Evolutionary conservation across 352 stramenopile genomes (phyloP).

Genomic region (Peronospora destructor): DNA sequence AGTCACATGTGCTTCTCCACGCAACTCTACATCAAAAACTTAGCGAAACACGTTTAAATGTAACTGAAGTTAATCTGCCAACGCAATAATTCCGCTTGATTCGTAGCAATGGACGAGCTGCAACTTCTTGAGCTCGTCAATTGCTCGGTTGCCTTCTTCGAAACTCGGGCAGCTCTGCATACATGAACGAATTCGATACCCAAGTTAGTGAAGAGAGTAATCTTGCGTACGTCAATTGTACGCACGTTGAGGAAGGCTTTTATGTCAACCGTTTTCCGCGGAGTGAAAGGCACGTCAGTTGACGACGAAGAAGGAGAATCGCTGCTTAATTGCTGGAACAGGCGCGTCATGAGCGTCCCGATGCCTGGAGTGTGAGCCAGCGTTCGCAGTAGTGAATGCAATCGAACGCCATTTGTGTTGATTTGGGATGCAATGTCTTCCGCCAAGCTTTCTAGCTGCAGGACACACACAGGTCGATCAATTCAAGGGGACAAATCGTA

Average conservation of each 20-base stretch:
- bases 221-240: not conserved
- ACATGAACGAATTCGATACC: constrained; percentile 3
- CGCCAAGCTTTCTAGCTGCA: constrained; percentile 41
- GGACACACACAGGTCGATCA: not conserved
- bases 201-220: constrained; percentile 8
- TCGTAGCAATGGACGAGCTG: constrained; percentile 80
- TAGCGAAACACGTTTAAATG: not conserved
- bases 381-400: constrained; percentile 61
- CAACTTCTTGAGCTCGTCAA: constrained; percentile 73
- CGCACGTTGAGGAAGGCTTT: constrained; percentile 60
- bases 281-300: constrained; percentile 10
- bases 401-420: constrained; percentile 40
- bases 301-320: constrained; percentile 17
- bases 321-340: constrained; percentile 61
- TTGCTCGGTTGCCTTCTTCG: constrained; percentile 61
- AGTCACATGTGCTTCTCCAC: not conserved
- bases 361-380: constrained; percentile 50
- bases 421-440: constrained; percentile 54
- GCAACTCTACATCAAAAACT: not conserved
- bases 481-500: not conserved
- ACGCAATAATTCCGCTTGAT: constrained; percentile 62
- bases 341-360: constrained; percentile 64
- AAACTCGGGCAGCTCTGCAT: constrained; percentile 65
- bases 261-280: constrained; percentile 57
- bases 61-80: constrained; percentile 38